phyloP scores from a whole-genome alignment of 306 rosid genomes.

The Dryas drummondii region DNA sequence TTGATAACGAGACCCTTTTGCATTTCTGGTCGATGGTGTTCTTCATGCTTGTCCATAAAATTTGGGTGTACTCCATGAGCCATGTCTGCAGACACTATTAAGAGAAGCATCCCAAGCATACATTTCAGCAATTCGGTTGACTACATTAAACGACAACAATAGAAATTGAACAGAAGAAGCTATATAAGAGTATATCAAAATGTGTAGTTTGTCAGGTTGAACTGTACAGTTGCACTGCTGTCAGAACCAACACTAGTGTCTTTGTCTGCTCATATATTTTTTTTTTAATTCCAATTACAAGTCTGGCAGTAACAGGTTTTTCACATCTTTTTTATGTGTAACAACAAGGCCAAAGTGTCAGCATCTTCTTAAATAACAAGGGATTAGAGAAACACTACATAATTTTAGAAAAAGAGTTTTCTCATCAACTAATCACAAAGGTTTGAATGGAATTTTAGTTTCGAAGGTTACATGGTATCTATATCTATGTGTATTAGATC shows the following conservation, averaged over 20 bases:
- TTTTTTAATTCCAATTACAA: neutral
- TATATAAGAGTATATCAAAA: neutral
- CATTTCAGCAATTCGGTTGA: slow-evolving; percentile 28
- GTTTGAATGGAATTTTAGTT: neutral
- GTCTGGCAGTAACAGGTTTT: no score
- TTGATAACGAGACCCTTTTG: slow-evolving; percentile 92
- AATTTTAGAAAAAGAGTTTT: no score
- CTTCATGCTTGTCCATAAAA: slow-evolving; percentile 88
- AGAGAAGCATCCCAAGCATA: slow-evolving; percentile 31
- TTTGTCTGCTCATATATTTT: neutral
- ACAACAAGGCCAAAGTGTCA: no score
- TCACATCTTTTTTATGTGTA: no score
- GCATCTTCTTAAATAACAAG: no score
- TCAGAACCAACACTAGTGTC: neutral
- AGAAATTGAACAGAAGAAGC: neutral
- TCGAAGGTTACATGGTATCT: neutral
- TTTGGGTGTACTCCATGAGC: slow-evolving; percentile 99
- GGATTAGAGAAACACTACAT: no score
- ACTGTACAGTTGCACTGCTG: neutral
- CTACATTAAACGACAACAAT: slow-evolving; percentile 14
- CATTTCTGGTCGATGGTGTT: slow-evolving; percentile 83
- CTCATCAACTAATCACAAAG: neutral
- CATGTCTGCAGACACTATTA: slow-evolving; percentile 96
- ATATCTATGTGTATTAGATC: no score
- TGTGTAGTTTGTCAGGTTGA: neutral